phyloP scores from a whole-genome alignment of 257 asterid species.

The Solanum ossicruentum region DNA sequence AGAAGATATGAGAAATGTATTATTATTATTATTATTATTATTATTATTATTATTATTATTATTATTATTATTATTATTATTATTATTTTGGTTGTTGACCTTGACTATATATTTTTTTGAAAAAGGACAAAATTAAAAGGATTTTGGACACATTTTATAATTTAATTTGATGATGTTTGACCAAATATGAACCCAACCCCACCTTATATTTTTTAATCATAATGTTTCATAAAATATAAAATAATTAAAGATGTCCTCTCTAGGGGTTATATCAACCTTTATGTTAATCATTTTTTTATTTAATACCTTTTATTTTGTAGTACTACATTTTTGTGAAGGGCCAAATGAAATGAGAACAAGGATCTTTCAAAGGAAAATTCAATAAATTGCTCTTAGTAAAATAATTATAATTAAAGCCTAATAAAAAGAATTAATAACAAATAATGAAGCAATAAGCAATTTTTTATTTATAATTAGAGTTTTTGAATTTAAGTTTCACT shows the following conservation, averaged over 20 bases:
- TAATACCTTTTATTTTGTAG: background rate
- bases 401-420: background rate
- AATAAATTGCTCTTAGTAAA: background rate
- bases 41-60: too few relatives aligned
- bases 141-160: background rate
- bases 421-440: background rate
- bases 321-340: background rate
- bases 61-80: too few relatives aligned
- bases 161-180: background rate
- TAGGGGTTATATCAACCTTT: background rate
- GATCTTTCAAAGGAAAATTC: background rate
- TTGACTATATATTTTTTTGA: background rate
- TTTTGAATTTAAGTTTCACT: too few relatives aligned
- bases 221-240: background rate
- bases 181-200: background rate
- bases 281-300: background rate
- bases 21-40: too few relatives aligned
- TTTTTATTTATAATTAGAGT: too few relatives aligned
- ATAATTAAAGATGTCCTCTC: background rate
- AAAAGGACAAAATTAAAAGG: background rate
- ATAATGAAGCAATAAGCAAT: background rate
- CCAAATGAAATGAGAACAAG: background rate
- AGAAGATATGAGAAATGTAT: too few relatives aligned
- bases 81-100: too few relatives aligned
- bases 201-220: background rate